Evolutionary conservation across 108 stramenopile species (phyloP), one percentile per base, ranked within the genome.

Genomic region (Nannochloropsis gaditana): DNA sequence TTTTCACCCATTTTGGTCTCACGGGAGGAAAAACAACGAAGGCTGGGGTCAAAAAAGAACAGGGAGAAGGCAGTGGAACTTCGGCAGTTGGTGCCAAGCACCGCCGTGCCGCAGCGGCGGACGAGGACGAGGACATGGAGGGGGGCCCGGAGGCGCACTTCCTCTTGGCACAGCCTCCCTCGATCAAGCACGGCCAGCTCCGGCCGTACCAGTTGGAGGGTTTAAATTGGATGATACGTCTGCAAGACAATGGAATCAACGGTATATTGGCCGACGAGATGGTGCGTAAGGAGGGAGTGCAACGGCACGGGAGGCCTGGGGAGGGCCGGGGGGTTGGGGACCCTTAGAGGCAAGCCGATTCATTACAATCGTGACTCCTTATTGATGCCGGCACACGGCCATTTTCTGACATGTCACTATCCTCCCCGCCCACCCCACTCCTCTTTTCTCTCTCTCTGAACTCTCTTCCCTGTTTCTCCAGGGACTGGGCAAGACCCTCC

Each of bases 401-500:
- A 43, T 17, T 84, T 84, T 82, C 41, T 86, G 9, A 11, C 45
- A 83, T 45, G 43, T 44, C 41, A 43, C 1, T 11, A 17, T 79
- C 79, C 41, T 79, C 42, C 15, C 47, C 47, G 11, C 47, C 47
- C 47, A 10, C 15, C 47, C 47, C 47, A 11, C 47, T 1, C 43
- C 93, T 94, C 82, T 83, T 95, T 15, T 84, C 91, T 9, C 90
- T 90, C 44, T 90, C 90, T 41, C 90, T 92, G 90, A 31, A 31
- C 47, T 50, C 15, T 15, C 47, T 50, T 50, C 15, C 47, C 47
- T 50, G 11, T 15, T 50, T 50, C 47, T 10, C 31, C 47, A 50
- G 47, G 93, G 93, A 11, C 93, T 93, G 43, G 95, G 95, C 42
- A 97, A 97, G 90, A 97, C 97, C 41, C 87, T 97, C 42, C 97